These are phyloP conservation scores for Myxozyma neglecta DNA, from an alignment of 805 yeast genomes.

Conservation along the genomic window DNA sequence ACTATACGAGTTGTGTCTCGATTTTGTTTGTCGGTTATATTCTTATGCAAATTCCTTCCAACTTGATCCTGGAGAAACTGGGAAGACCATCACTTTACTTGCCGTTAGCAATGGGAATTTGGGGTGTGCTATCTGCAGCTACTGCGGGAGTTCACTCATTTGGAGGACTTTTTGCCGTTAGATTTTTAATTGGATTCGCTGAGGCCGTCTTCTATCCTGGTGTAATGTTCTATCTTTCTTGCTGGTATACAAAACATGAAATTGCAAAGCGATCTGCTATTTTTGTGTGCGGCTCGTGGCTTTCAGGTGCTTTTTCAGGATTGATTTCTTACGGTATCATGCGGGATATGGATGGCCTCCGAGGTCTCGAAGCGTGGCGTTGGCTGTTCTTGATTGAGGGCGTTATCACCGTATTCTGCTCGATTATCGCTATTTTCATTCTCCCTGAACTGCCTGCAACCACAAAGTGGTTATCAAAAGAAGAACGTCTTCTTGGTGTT, in stretches of 20 bases:
- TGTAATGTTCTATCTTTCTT: constrained; percentile 52
- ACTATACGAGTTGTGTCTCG: constrained; percentile 51
- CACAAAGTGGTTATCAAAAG: constrained; percentile 50
- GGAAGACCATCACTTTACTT: constrained; percentile 55
- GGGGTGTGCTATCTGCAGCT: constrained; percentile 50
- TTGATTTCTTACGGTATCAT: constrained; percentile 57
- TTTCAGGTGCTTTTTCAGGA: constrained; percentile 57
- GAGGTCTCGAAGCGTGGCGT: constrained; percentile 53
- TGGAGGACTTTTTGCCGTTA: constrained; percentile 48
- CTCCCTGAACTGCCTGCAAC: constrained; percentile 57
- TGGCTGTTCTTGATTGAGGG: constrained; percentile 62
- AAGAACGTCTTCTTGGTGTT: constrained; percentile 46
- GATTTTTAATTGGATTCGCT: constrained; percentile 50
- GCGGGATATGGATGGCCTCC: constrained; percentile 45
- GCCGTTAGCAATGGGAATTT: constrained; percentile 49
- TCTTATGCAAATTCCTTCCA: constrained; percentile 51
- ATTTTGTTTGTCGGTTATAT: constrained; percentile 53
- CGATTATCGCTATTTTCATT: constrained; percentile 49
- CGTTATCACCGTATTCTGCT: constrained; percentile 49
- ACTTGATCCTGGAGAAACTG: constrained; percentile 48
- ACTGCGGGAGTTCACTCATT: constrained; percentile 49
- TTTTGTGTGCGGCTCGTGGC: constrained; percentile 50
- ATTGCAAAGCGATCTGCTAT: constrained; percentile 53
- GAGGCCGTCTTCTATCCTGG: constrained; percentile 54
- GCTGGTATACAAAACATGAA: constrained; percentile 57